phyloP scores from a whole-genome alignment of 2,329 filamentous ascomycete genomes.

The Calonectria honghensis region DNA sequence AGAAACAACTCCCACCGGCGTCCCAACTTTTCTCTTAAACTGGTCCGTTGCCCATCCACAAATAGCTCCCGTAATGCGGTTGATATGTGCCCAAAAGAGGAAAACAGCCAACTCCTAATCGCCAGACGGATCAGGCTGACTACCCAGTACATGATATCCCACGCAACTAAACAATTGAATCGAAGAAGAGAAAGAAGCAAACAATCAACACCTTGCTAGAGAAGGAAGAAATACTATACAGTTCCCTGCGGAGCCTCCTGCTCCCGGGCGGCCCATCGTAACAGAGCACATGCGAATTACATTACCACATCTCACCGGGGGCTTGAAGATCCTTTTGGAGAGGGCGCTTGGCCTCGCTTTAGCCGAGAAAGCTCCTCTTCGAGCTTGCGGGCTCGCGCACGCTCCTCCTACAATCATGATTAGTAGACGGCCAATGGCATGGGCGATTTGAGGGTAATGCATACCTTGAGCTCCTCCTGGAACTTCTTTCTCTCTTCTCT shows the following conservation, averaged over 20 bases:
- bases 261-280: conserved; percentile 1
- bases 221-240: conserved; percentile 46
- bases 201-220: conserved; percentile 17
- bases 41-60: conserved; percentile 28
- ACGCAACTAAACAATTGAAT: conserved; percentile 37
- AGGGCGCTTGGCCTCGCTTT: conserved; percentile 63
- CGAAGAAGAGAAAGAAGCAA: background rate
- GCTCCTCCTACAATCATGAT: conserved; percentile 68
- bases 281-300: background rate
- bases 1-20: conserved; percentile 11
- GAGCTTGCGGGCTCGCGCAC: conserved; percentile 66
- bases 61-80: conserved; percentile 28
- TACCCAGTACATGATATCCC: conserved; percentile 35
- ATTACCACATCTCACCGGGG: conserved; percentile 55
- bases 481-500: conserved; percentile 75
- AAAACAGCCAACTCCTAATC: conserved; percentile 31
- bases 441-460: conserved; percentile 46
- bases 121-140: conserved; percentile 27
- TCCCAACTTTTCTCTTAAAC: conserved; percentile 30
- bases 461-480: conserved; percentile 72
- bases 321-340: conserved; percentile 64
- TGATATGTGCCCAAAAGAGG: conserved; percentile 26
- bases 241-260: background rate
- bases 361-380: conserved; percentile 71
- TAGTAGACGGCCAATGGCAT: conserved; percentile 48